Evolutionary conservation across 2,329 filamentous ascomycete species (phyloP).

Genomic region (Phaeophleospora eucalypticola): DNA sequence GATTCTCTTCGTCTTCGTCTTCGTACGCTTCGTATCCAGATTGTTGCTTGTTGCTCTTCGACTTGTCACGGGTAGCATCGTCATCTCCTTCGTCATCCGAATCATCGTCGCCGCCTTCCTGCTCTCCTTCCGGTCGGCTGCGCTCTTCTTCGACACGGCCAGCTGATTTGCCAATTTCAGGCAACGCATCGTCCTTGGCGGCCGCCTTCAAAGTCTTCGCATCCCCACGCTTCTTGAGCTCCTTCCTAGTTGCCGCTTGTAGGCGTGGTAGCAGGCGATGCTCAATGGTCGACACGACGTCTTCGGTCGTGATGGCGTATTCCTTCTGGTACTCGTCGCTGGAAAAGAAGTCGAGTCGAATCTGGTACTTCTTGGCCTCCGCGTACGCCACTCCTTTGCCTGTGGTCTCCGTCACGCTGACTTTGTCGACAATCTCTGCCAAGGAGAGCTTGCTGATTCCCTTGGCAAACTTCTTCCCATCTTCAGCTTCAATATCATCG

Average conservation of each 20-base stretch:
- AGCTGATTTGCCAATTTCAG: constrained; percentile 66
- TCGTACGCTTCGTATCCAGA: constrained; percentile 87
- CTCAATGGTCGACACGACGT: constrained; percentile 78
- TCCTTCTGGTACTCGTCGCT: constrained; percentile 76
- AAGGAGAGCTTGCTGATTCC: constrained; percentile 82
- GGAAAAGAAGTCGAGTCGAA: constrained; percentile 80
- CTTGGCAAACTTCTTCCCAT: constrained; percentile 81
- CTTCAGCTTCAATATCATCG: constrained; percentile 62
- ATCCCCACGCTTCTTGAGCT: constrained; percentile 72
- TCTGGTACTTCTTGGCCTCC: constrained; percentile 78
- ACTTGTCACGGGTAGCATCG: constrained; percentile 64
- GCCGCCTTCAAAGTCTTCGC: constrained; percentile 53
- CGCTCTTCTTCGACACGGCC: constrained; percentile 52
- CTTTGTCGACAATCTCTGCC: constrained; percentile 76
- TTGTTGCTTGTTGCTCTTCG: constrained; percentile 70
- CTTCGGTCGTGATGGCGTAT: constrained; percentile 74
- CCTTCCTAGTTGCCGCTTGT: constrained; percentile 65
- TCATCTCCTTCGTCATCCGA: constrained; percentile 56
- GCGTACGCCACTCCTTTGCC: constrained; percentile 64
- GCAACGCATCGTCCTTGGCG: constrained; percentile 57
- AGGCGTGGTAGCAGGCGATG: constrained; percentile 71
- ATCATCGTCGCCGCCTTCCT: constrained; percentile 64
- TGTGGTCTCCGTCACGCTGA: constrained; percentile 73
- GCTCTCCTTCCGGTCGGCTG: constrained; percentile 41
- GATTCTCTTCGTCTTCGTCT: constrained; percentile 81